Evolutionary conservation across 164 flowering plant genomes (phyloP).

Genomic region (Stephania yunnanensis): DNA sequence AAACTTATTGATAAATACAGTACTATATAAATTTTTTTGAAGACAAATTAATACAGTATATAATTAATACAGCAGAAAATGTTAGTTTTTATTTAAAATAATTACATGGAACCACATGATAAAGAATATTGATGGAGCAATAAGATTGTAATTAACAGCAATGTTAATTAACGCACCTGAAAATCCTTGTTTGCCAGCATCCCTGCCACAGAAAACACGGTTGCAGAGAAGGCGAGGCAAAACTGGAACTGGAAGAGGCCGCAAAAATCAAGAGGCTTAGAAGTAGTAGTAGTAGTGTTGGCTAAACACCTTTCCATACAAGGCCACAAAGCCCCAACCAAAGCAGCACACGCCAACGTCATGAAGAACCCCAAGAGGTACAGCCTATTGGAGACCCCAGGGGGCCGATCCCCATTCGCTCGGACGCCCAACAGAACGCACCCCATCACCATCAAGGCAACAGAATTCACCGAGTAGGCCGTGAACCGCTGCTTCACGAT

Average conservation of each 20-base stretch:
- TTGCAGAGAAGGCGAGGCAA: constrained; percentile 1
- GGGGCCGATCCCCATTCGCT: not conserved
- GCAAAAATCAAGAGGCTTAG: not conserved
- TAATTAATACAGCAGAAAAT: no score
- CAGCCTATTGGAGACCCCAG: constrained; percentile 6
- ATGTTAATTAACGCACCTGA: not conserved
- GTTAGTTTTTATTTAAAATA: no score
- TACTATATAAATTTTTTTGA: no score
- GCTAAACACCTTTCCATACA: constrained; percentile 1
- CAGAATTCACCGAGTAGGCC: constrained; percentile 6
- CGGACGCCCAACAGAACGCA: constrained; percentile 2
- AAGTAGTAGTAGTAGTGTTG: not conserved
- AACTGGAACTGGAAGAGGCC: constrained; percentile 5
- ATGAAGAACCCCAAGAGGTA: constrained; percentile 11
- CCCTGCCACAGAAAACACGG: not conserved
- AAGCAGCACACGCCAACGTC: constrained; percentile 6
- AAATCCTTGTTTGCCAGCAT: not conserved
- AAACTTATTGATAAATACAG: no score
- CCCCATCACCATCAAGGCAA: constrained; percentile 11
- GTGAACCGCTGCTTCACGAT: constrained; percentile 16
- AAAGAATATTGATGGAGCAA: no score
- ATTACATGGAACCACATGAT: no score
- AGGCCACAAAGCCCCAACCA: constrained; percentile 6
- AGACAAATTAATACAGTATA: no score
- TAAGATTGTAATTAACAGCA: no score